Conservation (phyloP, 257 asterid species). For the Mentha longifolia region DNA sequence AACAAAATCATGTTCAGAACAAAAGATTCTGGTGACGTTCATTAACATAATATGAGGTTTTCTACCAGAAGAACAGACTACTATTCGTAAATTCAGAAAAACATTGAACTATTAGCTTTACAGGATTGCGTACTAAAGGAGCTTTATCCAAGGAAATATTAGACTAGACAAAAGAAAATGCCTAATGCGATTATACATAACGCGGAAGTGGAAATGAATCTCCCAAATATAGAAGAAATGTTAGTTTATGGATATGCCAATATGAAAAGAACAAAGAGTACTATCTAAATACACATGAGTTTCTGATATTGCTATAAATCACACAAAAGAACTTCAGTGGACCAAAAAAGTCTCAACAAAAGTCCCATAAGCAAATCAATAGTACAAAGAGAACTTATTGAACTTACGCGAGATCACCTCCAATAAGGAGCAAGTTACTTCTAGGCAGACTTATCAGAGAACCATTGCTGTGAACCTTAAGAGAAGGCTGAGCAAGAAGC, state of each 20-base stretch:
- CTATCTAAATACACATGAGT: background rate
- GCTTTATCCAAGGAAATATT: background rate
- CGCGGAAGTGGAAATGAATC: background rate
- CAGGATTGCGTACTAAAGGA: background rate
- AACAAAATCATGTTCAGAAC: too few relatives aligned
- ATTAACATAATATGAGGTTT: too few relatives aligned
- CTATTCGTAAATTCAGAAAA: background rate
- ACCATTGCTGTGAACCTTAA: slow-evolving; percentile 57
- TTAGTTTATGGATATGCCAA: background rate
- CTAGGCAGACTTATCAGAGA: slow-evolving; percentile 70
- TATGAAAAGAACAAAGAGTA: background rate
- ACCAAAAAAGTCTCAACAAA: background rate
- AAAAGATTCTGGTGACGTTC: too few relatives aligned
- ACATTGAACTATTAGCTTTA: background rate
- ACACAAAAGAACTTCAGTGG: too few relatives aligned
- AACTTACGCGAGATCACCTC: slow-evolving; percentile 99
- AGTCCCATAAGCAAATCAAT: background rate
- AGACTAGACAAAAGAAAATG: background rate
- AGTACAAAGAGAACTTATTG: slow-evolving; percentile 29
- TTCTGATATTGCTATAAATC: background rate
- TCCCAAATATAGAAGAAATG: slow-evolving; percentile 1
- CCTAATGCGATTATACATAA: background rate
- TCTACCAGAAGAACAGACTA: background rate
- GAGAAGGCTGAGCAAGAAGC: slow-evolving; percentile 92
- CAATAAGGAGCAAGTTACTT: slow-evolving; percentile 86